A percentile compares a stretch with the other conserved stretches of the same genome.
Evolutionary conservation across 176 grass and related monocot species (phyloP).

Genomic region (Musa beccarii): DNA sequence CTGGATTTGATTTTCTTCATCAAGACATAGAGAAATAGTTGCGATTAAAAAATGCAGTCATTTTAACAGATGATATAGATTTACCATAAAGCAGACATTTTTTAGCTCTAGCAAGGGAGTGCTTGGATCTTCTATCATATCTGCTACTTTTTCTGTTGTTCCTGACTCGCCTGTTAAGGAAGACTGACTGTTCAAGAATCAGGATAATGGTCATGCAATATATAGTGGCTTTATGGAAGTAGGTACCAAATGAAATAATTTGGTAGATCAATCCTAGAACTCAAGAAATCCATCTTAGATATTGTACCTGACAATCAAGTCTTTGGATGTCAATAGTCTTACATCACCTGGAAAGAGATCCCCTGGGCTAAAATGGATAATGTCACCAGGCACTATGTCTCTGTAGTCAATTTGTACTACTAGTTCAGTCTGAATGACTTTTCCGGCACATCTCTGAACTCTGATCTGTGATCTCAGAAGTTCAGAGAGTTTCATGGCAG

Average conservation of each 20-base stretch:
- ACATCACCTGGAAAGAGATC: conserved; percentile 38
- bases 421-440: conserved; percentile 27
- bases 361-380: conserved; percentile 35
- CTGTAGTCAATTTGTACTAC: conserved; percentile 41
- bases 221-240: not conserved
- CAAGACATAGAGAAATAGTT: conserved; percentile 1
- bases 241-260: not conserved
- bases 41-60: not conserved
- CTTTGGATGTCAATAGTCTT: conserved; percentile 33
- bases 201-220: conserved; percentile 13
- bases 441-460: conserved; percentile 41
- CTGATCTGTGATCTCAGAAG: conserved; percentile 26
- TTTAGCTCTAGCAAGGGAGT: conserved; percentile 39
- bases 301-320: conserved; percentile 34
- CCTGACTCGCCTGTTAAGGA: conserved; percentile 44
- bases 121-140: conserved; percentile 21
- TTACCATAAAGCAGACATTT: conserved; percentile 43
- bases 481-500: conserved; percentile 29
- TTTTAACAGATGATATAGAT: not conserved
- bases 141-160: conserved; percentile 26
- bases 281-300: not conserved
- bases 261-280: not conserved
- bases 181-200: conserved; percentile 36
- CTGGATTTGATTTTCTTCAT: conserved; percentile 17
- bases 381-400: conserved; percentile 37